Evolutionary conservation across 257 asterid species (phyloP).

Genomic region (Leonotis leonurus): DNA sequence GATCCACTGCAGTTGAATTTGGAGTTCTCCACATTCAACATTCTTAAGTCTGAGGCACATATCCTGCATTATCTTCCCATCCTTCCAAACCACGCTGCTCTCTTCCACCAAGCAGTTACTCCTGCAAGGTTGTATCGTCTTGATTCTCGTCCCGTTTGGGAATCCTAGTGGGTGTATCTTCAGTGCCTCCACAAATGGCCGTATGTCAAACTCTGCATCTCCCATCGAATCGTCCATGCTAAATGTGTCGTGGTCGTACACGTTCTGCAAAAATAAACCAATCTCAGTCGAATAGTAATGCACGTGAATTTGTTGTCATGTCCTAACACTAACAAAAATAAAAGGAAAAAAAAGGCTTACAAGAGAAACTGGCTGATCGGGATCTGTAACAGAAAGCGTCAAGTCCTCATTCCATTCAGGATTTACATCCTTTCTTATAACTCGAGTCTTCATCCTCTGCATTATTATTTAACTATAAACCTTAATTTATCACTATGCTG

Average conservation of each 20-base stretch:
- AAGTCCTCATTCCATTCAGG: conserved; percentile 93
- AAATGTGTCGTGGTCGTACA: conserved; percentile 64
- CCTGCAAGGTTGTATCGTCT: conserved; percentile 33
- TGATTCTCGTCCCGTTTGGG: conserved; percentile 41
- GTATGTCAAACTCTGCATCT: conserved; percentile 44
- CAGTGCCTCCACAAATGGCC: conserved; percentile 37
- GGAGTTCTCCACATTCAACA: conserved; percentile 64
- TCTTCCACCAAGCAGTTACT: conserved; percentile 49
- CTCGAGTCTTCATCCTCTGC: conserved; percentile 85
- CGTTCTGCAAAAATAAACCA: conserved; percentile 28
- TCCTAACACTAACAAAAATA: neutral
- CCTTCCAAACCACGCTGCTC: conserved; percentile 41
- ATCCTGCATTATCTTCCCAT: conserved; percentile 41
- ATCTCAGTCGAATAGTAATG: too few relatives aligned
- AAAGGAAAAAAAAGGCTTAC: conserved; percentile 19
- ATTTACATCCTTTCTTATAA: conserved; percentile 64
- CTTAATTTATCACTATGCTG: too few relatives aligned
- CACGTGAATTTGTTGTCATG: too few relatives aligned
- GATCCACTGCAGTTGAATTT: conserved; percentile 58
- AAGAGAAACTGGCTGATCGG: conserved; percentile 36
- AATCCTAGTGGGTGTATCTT: conserved; percentile 16
- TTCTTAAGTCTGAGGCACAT: conserved; percentile 47
- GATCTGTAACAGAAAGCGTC: conserved; percentile 62
- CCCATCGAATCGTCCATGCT: conserved; percentile 66
- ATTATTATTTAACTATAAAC: neutral